These are phyloP conservation scores for Cercis canadensis DNA, from an alignment of 306 rosid genomes.

Conservation along the genomic window DNA sequence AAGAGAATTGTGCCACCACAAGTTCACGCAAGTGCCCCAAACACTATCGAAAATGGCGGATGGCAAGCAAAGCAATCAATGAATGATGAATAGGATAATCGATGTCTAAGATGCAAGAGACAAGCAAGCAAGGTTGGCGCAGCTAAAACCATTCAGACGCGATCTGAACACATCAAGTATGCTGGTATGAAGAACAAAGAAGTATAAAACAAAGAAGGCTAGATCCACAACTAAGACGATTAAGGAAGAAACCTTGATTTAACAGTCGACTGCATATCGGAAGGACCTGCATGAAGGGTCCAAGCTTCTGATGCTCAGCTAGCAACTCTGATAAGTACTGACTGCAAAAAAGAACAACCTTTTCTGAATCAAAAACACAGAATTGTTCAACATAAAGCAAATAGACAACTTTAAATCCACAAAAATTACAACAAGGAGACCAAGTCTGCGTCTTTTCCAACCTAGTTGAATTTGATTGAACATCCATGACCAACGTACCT, in stretches of 20 bases:
- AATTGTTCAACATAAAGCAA: constrained; percentile 38
- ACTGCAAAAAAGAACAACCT: constrained; percentile 51
- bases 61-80: constrained; percentile 33
- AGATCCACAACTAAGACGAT: constrained; percentile 48
- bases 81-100: constrained; percentile 40
- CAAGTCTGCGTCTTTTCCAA: constrained; percentile 16
- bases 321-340: constrained; percentile 91
- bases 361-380: constrained; percentile 47
- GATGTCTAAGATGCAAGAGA: neutral
- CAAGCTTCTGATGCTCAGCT: constrained; percentile 93
- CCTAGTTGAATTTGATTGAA: constrained; percentile 32
- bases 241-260: constrained; percentile 75
- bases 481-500: constrained; percentile 48
- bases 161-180: constrained; percentile 56
- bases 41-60: constrained; percentile 23
- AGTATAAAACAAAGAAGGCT: constrained; percentile 21
- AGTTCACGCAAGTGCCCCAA: constrained; percentile 15
- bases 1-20: constrained; percentile 26
- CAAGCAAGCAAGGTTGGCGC: neutral
- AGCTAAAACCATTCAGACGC: constrained; percentile 34
- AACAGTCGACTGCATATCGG: constrained; percentile 89
- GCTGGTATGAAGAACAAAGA: constrained; percentile 7
- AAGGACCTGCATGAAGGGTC: constrained; percentile 87
- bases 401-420: constrained; percentile 30
- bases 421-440: constrained; percentile 17